Evolutionary conservation across 345 rosid genomes (phyloP), one percentile per base, ranked within the genome.

Genomic region (Turritis glabra): DNA sequence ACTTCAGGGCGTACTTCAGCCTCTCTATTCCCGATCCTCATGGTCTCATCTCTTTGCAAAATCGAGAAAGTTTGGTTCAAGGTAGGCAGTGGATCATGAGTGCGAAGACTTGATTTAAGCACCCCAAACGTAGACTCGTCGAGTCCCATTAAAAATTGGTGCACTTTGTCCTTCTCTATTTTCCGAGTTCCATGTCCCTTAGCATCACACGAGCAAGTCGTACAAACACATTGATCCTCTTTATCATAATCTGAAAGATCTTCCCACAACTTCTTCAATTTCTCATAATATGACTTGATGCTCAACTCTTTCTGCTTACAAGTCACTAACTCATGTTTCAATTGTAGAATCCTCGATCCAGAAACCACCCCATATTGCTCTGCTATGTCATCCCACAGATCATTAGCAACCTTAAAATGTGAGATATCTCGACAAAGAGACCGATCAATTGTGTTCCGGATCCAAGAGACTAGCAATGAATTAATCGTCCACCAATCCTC

Each of bases 1-100:
- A 3, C 0, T 0, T 48, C 26, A 1, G 53, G 53, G 1, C 5
- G 2, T 0, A 1, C 0, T 2, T 48, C 50, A 0, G 4, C 1
- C 3, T 48, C 53, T 2, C 9, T 18, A 7, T 18, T 21, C 4
- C 26, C 53, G 3, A 3, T 5, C 5, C 14, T 19, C 53, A 21
- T 10, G 0, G 53, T 48, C 4, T 58, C 64, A 9, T 58, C 64
- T 0, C 27, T 1, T 0, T 15, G 44, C 4, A 58, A 1, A 0
- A 8, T 33, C 0, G 44, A 18, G 1, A 7, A 58, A 0, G 10
- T 27, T 35, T 58, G 64, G 11, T 59, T 59, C 2, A 59, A 12
- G 1, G 17, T 11, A 0, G 29, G 29, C 0, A 59, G 5, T 0
- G 64, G 47, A 35, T 59, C 30, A 1, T 47, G 17, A 1, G 47